Evolutionary conservation across 2,329 filamentous ascomycete species (phyloP), one percentile per base, ranked within the genome.

Genomic region (Hymenoscyphus albidus): DNA sequence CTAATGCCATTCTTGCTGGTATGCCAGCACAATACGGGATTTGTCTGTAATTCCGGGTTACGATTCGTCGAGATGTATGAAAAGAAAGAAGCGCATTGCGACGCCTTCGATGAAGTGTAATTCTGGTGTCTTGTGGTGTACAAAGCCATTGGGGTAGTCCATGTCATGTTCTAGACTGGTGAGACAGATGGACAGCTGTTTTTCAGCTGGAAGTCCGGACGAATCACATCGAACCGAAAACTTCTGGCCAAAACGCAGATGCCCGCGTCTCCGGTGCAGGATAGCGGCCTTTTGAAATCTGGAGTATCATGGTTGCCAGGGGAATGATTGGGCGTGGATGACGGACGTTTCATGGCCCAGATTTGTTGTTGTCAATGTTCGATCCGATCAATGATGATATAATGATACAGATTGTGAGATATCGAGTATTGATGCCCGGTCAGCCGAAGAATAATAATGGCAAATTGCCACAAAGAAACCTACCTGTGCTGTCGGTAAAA

Each of bases 131-230:
- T 18, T 51, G n/a, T 51, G 48, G 48, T 54, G 18, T 54, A 54
- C 18, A 54, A 54, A 27, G 9, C 48, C 10, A 51, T 12, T 54
- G 48, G 48, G n/a, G 48, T 22, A 18, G 48, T 54, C 48, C 48
- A 54, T 35, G 35, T 35, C 35, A 35, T 35, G 48, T 27, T 54
- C 9, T 27, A 27, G 48, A 27, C 2, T 18, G 35, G 48, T 54
- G 48, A 54, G 12, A 51, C 44, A 51, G 44, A 51, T 13, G 12
- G 44, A 27, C 18, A 54, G 48, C 10, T 35, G 35, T 35, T 54
- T 54, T 51, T 54, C 48, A 54, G 48, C 48, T 54, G 48, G 48
- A 54, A 54, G 48, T 54, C 48, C 48, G 48, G 48, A 54, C 48
- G 48, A 54, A 54, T 54, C 18, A 54, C 22, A 54, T 18, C 18